Evolutionary conservation across 176 grass and related monocot species (phyloP).

Genomic region (Eremochloa ophiuroides): DNA sequence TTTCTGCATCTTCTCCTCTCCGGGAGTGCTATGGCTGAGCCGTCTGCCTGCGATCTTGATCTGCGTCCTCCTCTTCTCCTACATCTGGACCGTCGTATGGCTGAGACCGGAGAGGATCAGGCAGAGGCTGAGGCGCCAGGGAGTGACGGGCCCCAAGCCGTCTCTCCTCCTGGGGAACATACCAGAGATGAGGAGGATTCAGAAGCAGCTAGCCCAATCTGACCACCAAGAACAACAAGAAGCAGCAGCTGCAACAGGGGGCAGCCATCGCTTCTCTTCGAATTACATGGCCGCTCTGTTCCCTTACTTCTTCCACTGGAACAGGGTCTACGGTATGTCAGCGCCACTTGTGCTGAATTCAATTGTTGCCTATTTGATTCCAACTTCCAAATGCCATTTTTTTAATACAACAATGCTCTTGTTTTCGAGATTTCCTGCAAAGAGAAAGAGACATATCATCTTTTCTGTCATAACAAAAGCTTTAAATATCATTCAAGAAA

Average conservation of each 20-base stretch:
- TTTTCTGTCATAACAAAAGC: too few species aligned
- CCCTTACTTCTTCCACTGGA: conserved; percentile 65
- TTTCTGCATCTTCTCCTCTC: not conserved
- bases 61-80: conserved; percentile 22
- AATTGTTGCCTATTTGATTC: not conserved
- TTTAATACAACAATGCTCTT: not conserved
- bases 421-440: too few species aligned
- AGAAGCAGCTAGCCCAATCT: conserved; percentile 13
- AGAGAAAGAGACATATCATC: too few species aligned
- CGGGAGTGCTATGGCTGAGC: not conserved
- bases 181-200: conserved; percentile 59
- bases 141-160: conserved; percentile 68
- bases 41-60: not conserved
- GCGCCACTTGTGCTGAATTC: not conserved
- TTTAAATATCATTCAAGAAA: too few species aligned
- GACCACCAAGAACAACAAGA: not conserved
- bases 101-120: conserved; percentile 49
- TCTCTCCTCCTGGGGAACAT: conserved; percentile 69
- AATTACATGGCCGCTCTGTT: conserved; percentile 51
- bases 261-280: not conserved
- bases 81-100: conserved; percentile 25
- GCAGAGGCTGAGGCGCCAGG: conserved; percentile 56
- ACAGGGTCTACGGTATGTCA: conserved; percentile 55
- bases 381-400: not conserved
- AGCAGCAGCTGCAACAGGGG: not conserved